Base-by-base conservation (phyloP, 2,329 filamentous ascomycete genomes). In the Colletotrichum filicis region DNA sequence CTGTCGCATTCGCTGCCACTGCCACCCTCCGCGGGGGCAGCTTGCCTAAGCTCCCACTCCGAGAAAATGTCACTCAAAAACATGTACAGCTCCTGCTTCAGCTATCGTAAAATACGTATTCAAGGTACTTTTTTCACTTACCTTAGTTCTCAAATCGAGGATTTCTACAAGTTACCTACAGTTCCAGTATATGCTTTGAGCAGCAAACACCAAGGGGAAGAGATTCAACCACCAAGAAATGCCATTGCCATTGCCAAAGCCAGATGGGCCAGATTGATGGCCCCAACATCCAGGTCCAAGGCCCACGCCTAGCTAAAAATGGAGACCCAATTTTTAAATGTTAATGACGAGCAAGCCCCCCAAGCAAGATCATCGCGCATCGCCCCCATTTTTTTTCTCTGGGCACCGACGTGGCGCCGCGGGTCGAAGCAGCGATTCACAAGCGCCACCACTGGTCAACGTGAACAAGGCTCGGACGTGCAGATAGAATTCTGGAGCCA, bases 321-420 rank as follows among this genome's bases (percentile, higher is more conserved):
- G 32, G 52, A 19, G 56, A 62, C 56, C 56, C 66, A 37, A 57
- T 57, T 56, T 32, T 60, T 66, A 24, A 65, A 71, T 73, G 67
- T 61, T 32, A 37, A 65, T 56, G 62, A 55, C 61, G 46, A 64
- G 16, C 58, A 62, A 70, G 55, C 37, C 22, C 58, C 59, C 65
- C 59, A 52, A 37, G 26, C 68, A 8, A 53, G 71, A 73, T 73
- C 71, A 61, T 56, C 66, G 49, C 32, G 49, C 35, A 56, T 46
- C 22, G 58, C 52, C 53, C 56, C 71, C 66, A 62, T 35, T 71
- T 28, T 66, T 70, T 66, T 66, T 61, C 56, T 71, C 71, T 73
- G 60, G 71, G 61, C 67, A 61, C 60, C 71, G 60, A 63, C 56
- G 66, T 71, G 56, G 61, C 67, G 63, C 42, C 56, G 67, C 61